Base-by-base conservation (phyloP, 441 rosid genomes). In the Manihot esculenta region DNA sequence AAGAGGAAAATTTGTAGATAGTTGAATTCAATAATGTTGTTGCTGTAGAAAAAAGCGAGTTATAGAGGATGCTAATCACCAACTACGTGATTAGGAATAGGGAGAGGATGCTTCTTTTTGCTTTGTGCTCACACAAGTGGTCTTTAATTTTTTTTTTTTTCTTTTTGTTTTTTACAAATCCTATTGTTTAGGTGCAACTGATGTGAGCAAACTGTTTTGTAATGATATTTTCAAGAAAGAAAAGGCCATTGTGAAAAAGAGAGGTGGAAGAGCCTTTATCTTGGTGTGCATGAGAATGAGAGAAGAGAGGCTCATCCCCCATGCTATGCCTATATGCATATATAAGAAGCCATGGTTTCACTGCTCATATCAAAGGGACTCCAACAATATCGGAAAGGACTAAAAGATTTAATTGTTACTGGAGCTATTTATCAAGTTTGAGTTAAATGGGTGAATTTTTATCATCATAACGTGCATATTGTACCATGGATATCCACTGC, bases 401-500 rank as follows among this genome's bases (percentile, higher is more conserved):
- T 38, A 8, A 38, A 38, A 38, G 9, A 5, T 38, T 5, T 38
- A 38, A 38, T 38, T n/a, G n/a, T n/a, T n/a, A n/a, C n/a, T n/a
- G n/a, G n/a, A n/a, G n/a, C n/a, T n/a, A n/a, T n/a, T n/a, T n/a
- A n/a, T n/a, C n/a, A n/a, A n/a, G n/a, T n/a, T n/a, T n/a, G n/a
- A n/a, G n/a, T n/a, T n/a, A n/a, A n/a, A n/a, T n/a, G n/a, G 82
- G 71, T 89, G 97, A 76, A 94, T 88, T 80, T 88, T 85, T 53
- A 97, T 90, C 99, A 94, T 92, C 94, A 84, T 87, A 63, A 90
- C 88, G 45, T 90, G 79, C 84, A 94, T 89, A n/a, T n/a, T n/a
- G n/a, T n/a, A 89, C 97, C 41, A 86, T 92, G 5, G 98, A 89
- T 78, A 94, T 85, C 92, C 97, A 94, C 74, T 90, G 99, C 93